A percentile compares a stretch with the other conserved stretches of the same genome.
phyloP scores from a whole-genome alignment of 495 filamentous ascomycete species.

The Aspergillus baeticus region DNA sequence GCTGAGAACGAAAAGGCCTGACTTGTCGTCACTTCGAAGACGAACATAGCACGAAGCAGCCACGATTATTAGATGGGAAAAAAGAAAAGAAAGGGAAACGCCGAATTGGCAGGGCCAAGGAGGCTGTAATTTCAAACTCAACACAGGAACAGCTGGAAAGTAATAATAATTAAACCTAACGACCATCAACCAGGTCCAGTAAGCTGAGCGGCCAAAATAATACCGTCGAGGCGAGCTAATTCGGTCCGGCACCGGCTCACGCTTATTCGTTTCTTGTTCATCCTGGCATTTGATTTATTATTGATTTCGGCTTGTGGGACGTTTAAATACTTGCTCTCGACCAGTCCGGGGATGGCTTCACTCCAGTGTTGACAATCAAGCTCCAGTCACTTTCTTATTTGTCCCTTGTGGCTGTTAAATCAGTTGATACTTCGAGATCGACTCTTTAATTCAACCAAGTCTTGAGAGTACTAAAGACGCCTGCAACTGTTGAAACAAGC shows the following conservation, averaged over 20 bases:
- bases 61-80: too few species aligned
- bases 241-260: slow-evolving; percentile 18
- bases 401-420: background rate
- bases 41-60: too few species aligned
- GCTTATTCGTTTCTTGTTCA: slow-evolving; percentile 22
- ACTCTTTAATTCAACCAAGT: background rate
- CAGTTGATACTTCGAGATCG: background rate
- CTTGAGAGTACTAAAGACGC: too few species aligned
- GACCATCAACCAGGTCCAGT: background rate
- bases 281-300: slow-evolving; percentile 7
- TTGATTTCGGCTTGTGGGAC: slow-evolving; percentile 8
- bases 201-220: slow-evolving; percentile 19
- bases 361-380: background rate
- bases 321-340: slow-evolving; percentile 24
- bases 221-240: slow-evolving; percentile 6
- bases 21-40: background rate
- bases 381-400: background rate
- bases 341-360: slow-evolving; percentile 17
- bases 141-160: slow-evolving; percentile 1
- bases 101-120: background rate
- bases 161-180: background rate
- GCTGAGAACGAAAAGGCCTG: slow-evolving; percentile 1
- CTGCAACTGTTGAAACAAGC: too few species aligned
- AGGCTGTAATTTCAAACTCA: slow-evolving; percentile 7
- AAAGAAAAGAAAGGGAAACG: background rate